Conservation (phyloP, 805 yeast species). For the Metschnikowia peoriensis region DNA sequence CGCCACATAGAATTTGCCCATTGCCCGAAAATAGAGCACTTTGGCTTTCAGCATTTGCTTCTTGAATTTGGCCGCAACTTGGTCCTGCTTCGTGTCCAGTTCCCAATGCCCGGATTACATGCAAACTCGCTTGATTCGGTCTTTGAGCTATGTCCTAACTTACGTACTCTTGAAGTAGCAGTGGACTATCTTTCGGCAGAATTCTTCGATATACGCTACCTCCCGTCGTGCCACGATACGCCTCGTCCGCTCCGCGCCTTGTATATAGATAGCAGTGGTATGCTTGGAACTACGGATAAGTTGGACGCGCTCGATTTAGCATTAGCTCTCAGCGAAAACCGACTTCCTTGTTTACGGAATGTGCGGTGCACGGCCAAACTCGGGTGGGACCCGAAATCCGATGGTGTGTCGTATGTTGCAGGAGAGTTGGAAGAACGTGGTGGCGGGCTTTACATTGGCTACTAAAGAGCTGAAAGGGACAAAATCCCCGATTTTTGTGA, state of each 20-base stretch:
- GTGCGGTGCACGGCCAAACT: conserved; percentile 70
- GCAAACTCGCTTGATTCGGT: conserved; percentile 70
- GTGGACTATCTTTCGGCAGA: conserved; percentile 70
- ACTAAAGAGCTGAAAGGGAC: conserved; percentile 9
- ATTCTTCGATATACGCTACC: conserved; percentile 35
- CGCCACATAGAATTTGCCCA: conserved; percentile 76
- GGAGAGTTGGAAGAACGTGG: conserved; percentile 69
- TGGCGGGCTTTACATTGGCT: conserved; percentile 68
- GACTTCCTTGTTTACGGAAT: conserved; percentile 65
- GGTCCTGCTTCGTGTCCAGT: conserved; percentile 62
- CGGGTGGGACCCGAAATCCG: conserved; percentile 74
- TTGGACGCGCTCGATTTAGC: conserved; percentile 87
- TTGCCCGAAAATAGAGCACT: conserved; percentile 75
- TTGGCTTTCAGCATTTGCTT: conserved; percentile 61
- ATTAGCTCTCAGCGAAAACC: conserved; percentile 73
- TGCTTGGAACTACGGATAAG: conserved; percentile 77
- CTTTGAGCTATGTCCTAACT: conserved; percentile 73
- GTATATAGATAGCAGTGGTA: conserved; percentile 80
- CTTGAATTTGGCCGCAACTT: conserved; percentile 65
- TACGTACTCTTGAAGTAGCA: conserved; percentile 60
- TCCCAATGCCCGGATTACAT: conserved; percentile 83
- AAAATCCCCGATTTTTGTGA: too few relatives aligned
- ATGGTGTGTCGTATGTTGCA: conserved; percentile 48
- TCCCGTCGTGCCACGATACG: conserved; percentile 20
- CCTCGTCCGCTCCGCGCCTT: conserved; percentile 56